Percentiles rank a stretch among this genome's conserved stretches.
Evolutionary conservation across 139 green algal genomes (phyloP).

Genomic region (Chloropicon primus): DNA sequence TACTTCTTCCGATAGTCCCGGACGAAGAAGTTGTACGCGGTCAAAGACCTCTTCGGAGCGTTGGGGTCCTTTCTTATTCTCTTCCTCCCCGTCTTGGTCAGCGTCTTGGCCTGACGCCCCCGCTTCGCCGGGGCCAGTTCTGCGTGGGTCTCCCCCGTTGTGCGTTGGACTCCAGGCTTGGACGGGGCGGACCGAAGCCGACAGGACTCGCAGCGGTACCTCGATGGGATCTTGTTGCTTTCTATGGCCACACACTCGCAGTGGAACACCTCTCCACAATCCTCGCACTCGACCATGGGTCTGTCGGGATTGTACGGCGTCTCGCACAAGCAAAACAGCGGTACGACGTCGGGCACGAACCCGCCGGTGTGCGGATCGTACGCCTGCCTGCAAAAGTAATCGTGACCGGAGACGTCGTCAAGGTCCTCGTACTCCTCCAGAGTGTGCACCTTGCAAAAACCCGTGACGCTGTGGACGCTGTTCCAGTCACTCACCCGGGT

Average conservation of each 20-base stretch:
- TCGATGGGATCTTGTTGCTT: too few relatives aligned
- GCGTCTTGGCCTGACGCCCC: background rate
- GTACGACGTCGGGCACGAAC: constrained; percentile 44
- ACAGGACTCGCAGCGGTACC: background rate
- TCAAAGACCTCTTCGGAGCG: background rate
- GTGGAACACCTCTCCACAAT: constrained; percentile 50
- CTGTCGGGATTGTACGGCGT: constrained; percentile 76
- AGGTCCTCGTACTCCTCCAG: constrained; percentile 43
- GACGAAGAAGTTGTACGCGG: background rate
- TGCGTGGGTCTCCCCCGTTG: too few relatives aligned
- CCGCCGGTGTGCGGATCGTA: constrained; percentile 12
- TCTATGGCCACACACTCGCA: background rate
- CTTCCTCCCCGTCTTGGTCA: background rate
- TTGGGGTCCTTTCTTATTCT: background rate
- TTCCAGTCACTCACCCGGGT: constrained; percentile 42
- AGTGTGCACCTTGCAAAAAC: constrained; percentile 42
- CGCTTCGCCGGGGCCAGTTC: background rate
- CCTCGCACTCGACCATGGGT: constrained; percentile 60
- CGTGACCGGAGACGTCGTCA: constrained; percentile 12
- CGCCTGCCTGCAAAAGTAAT: constrained; percentile 1
- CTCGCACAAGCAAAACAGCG: constrained; percentile 71
- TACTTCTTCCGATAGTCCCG: background rate
- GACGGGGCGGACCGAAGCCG: too few relatives aligned
- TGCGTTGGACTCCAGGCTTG: too few relatives aligned
- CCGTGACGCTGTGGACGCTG: constrained; percentile 31